Evolutionary conservation across 768 basidiomycete genomes (phyloP), one percentile per base, ranked within the genome.

Genomic region (Mycena latifolia): DNA sequence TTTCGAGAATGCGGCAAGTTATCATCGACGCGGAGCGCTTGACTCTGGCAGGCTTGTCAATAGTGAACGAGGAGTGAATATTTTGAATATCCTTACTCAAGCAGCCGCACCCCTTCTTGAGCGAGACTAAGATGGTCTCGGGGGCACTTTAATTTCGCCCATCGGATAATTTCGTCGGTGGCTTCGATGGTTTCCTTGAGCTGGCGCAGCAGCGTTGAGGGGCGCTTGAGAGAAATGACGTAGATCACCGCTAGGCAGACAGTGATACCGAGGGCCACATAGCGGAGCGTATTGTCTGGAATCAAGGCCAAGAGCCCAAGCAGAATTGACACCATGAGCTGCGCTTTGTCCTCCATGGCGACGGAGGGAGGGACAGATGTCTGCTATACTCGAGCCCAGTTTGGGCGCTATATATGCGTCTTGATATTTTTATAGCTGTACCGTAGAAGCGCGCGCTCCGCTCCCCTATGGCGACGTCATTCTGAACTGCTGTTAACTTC

Each of bases 251-350:
- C 35, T 2, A 35, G 14, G 20, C 25, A 31, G 9, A 14, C 39
- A 25, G 20, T 10, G 24, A 63, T 4, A 3, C 25, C 55, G 7
- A 63, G 12, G 35, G 27, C 25, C 2, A 25, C 51, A 39, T 56
- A 63, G 35, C 61, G 61, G 25, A 63, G 27, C 2, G 51, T 27
- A 20, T 43, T 33, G 50, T 61, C 50, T 43, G 58, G 28, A 25
- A 61, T 61, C 15, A 61, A 20, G 14, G 59, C 52, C 14, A 53
- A 5, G 12, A 15, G 22, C 18, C 11, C 59, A 22, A 61, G 35
- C 0, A 51, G 25, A n/a, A 51, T 10, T 3, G 56, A 47, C n/a
- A 22, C 15, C 20, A n/a, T 7, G 1, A 55, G 20, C 27, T 43
- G 55, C 12, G 39, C 25, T 54, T 1, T 37, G 37, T 37, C 29